A percentile compares a stretch with the other conserved stretches of the same genome.
Conservation (phyloP, 108 stramenopile species). For the Seminavis robusta region DNA sequence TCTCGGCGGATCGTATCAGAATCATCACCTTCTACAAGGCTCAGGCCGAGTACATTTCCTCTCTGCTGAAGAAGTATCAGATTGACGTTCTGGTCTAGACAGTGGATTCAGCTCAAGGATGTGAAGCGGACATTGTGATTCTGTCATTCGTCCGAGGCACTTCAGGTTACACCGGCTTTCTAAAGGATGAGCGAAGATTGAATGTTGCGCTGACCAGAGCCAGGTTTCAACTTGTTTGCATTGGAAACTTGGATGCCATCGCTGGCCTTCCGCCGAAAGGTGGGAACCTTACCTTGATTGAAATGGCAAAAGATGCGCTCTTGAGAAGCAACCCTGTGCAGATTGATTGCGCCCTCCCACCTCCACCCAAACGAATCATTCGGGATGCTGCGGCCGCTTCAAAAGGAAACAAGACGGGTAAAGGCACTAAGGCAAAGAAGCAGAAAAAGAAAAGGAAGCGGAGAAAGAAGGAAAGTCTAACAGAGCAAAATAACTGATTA, state of each 20-base stretch:
- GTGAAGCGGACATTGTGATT: slow-evolving; percentile 83
- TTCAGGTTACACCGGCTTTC: slow-evolving; percentile 55
- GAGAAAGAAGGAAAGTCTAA: too few relatives aligned
- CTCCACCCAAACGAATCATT: too few relatives aligned
- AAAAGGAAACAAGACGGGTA: too few relatives aligned
- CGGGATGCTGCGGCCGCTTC: too few relatives aligned
- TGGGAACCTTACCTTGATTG: too few relatives aligned
- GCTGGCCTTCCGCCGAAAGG: too few relatives aligned
- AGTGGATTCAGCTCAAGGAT: slow-evolving; percentile 82
- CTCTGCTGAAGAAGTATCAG: slow-evolving; percentile 46
- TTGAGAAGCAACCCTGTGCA: too few relatives aligned
- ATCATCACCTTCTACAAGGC: slow-evolving; percentile 58
- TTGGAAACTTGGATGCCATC: slow-evolving; percentile 57
- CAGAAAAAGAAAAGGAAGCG: too few relatives aligned
- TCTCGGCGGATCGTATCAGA: slow-evolving; percentile 7
- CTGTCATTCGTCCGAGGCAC: slow-evolving; percentile 57
- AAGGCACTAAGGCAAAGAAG: too few relatives aligned
- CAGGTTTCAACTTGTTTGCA: slow-evolving; percentile 65
- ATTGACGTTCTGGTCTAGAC: slow-evolving; percentile 62
- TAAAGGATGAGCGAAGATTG: slow-evolving; percentile 73
- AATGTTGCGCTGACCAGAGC: slow-evolving; percentile 85
- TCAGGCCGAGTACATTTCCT: slow-evolving; percentile 33
- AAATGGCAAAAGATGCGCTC: too few relatives aligned
- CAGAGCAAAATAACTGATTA: too few relatives aligned
- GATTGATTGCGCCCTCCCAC: too few relatives aligned